Conservation (phyloP, 768 basidiomycete genomes). For the Austroboletus eburneus region DNA sequence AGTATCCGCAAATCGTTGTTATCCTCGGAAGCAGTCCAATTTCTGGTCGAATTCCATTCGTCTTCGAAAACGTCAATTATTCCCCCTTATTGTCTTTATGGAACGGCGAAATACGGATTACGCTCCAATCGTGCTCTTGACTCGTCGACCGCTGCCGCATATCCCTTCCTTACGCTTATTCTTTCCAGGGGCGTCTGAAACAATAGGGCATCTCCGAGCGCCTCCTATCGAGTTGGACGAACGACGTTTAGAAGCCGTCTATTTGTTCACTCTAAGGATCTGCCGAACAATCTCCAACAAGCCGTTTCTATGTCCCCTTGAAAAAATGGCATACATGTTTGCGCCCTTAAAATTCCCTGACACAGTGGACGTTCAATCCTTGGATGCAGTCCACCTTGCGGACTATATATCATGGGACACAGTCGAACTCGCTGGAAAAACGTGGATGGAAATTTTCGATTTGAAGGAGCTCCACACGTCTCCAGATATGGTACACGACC, state of each 20-base stretch:
- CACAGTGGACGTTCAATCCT: conserved; percentile 25
- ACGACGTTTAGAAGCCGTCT: conserved; percentile 44
- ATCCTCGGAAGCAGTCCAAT: conserved; percentile 54
- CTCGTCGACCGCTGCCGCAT: conserved; percentile 60
- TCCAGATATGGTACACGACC: conserved; percentile 46
- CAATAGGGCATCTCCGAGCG: conserved; percentile 42
- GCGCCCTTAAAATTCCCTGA: conserved; percentile 48
- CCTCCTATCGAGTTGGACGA: conserved; percentile 47
- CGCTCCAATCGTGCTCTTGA: conserved; percentile 62
- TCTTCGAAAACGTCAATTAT: conserved; percentile 16
- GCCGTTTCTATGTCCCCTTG: conserved; percentile 49
- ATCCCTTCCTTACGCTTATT: conserved; percentile 58
- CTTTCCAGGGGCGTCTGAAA: conserved; percentile 43
- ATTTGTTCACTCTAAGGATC: conserved; percentile 60
- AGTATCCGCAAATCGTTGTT: conserved; percentile 45
- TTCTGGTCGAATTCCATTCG: conserved; percentile 58
- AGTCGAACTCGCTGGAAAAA: conserved; percentile 47
- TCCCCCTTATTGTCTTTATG: conserved; percentile 40
- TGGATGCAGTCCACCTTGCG: conserved; percentile 30
- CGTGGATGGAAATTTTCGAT: conserved; percentile 48
- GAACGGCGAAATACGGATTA: conserved; percentile 33
- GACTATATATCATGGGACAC: conserved; percentile 61
- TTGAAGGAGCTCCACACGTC: conserved; percentile 32
- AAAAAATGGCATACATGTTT: conserved; percentile 61
- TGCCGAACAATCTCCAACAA: conserved; percentile 66